These are phyloP conservation scores for Pseudogymnoascus sp. DNA, from an alignment of 2,329 filamentous ascomycete species.

Conservation along the genomic window DNA sequence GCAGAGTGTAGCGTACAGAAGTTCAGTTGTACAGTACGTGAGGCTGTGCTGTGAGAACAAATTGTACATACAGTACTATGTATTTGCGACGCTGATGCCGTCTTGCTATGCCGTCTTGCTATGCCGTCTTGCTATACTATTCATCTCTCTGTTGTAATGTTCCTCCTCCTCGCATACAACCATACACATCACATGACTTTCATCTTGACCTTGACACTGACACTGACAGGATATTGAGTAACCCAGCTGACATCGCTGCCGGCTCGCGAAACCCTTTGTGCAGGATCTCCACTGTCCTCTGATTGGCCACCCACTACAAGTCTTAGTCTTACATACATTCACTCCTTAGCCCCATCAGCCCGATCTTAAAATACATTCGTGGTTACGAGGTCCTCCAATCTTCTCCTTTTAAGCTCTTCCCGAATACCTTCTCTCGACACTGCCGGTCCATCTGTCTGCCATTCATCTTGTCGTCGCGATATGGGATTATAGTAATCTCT, in stretches of 20 bases:
- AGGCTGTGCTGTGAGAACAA: neutral
- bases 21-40: too few species aligned
- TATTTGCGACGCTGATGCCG: too few species aligned
- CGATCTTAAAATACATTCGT: conserved; percentile 7
- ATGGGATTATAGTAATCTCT: conserved; percentile 1
- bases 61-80: too few species aligned
- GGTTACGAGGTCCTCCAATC: neutral
- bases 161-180: neutral
- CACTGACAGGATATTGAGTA: neutral
- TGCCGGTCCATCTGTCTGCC: neutral
- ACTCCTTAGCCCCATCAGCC: neutral
- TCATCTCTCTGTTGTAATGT: neutral
- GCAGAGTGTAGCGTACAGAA: too few species aligned
- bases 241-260: neutral
- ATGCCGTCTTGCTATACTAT: too few species aligned
- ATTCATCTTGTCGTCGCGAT: neutral
- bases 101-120: too few species aligned
- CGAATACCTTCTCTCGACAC: neutral
- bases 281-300: neutral
- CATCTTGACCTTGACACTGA: neutral
- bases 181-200: neutral
- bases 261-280: neutral
- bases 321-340: neutral
- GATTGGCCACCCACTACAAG: neutral
- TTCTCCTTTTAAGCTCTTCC: neutral